A percentile compares a stretch with the other conserved stretches of the same genome.
Evolutionary conservation across 768 basidiomycete genomes (phyloP).

Genomic region (Rhodotorula paludigena): DNA sequence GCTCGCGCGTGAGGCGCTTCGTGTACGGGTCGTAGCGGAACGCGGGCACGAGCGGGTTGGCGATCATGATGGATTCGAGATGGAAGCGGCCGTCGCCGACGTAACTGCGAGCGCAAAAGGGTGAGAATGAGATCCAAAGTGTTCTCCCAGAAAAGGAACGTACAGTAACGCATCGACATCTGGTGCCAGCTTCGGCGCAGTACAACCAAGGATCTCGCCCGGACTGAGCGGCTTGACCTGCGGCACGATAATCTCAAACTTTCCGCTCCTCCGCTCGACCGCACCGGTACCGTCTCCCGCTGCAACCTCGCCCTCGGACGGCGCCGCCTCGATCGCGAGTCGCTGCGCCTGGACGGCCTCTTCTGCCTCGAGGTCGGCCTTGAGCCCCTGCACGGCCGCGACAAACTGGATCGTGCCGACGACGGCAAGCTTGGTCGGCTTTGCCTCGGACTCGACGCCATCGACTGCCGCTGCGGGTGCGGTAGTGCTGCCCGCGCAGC

Average conservation of each 20-base stretch:
- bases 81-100: slow-evolving; percentile 98
- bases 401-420: slow-evolving; percentile 99
- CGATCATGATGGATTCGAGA: slow-evolving; percentile 97
- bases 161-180: slow-evolving; percentile 89
- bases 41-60: slow-evolving; percentile 89
- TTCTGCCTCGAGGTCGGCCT: slow-evolving; percentile 60
- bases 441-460: background rate
- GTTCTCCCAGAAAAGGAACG: slow-evolving; percentile 46
- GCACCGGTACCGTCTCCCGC: background rate
- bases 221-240: slow-evolving; percentile 88
- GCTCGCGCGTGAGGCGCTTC: slow-evolving; percentile 89
- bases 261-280: slow-evolving; percentile 47
- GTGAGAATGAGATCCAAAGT: background rate
- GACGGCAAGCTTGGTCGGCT: slow-evolving; percentile 59
- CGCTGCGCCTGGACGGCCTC: slow-evolving; percentile 3
- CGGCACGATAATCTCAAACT: slow-evolving; percentile 74
- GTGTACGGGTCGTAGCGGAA: slow-evolving; percentile 98
- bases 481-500: background rate
- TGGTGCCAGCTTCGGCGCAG: slow-evolving; percentile 67
- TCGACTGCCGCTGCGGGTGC: background rate
- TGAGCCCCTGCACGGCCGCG: slow-evolving; percentile 78
- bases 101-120: slow-evolving; percentile 51
- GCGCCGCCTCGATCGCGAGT: slow-evolving; percentile 32
- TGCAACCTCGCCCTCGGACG: slow-evolving; percentile 24
- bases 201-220: slow-evolving; percentile 95